Percentiles rank a stretch among this genome's conserved stretches.
phyloP scores from a whole-genome alignment of 2,329 filamentous ascomycete species.

The Cordyceps tenuipes region DNA sequence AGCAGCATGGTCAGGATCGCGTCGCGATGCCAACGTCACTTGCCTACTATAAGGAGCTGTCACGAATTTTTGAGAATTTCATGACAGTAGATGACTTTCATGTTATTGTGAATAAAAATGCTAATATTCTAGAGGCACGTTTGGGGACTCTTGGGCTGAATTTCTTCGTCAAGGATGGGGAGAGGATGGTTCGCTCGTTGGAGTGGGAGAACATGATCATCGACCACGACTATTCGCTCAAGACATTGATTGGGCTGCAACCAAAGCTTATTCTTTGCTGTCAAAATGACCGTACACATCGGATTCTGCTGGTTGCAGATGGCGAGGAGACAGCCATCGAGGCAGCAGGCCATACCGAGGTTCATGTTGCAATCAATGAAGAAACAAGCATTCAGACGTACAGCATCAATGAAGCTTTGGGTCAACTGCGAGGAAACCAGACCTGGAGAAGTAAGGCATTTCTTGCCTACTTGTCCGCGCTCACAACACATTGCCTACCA shows the following conservation, averaged over 20 bases:
- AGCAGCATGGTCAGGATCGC: neutral
- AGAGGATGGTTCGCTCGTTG: neutral
- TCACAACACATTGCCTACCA: slow-evolving; percentile 41
- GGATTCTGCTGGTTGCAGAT: neutral
- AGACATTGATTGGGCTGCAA: neutral
- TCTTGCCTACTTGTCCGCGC: slow-evolving; percentile 41
- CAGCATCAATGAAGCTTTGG: neutral
- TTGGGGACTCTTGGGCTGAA: neutral
- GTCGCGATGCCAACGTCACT: neutral
- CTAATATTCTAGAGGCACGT: neutral
- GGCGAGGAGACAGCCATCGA: neutral
- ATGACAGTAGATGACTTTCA: fast-evolving
- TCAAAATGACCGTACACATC: fast-evolving
- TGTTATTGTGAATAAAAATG: neutral
- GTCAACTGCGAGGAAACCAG: slow-evolving; percentile 36
- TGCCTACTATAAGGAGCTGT: neutral
- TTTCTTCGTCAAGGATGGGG: neutral
- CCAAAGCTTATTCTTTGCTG: neutral
- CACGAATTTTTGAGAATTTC: neutral
- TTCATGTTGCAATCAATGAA: neutral
- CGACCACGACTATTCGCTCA: neutral
- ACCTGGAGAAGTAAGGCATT: slow-evolving; percentile 42
- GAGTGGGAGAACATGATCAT: neutral
- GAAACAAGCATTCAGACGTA: neutral
- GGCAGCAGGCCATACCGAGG: fast-evolving